These are phyloP conservation scores for Fraxinus latifolia DNA, from an alignment of 305 asterid genomes.

Conservation along the genomic window DNA sequence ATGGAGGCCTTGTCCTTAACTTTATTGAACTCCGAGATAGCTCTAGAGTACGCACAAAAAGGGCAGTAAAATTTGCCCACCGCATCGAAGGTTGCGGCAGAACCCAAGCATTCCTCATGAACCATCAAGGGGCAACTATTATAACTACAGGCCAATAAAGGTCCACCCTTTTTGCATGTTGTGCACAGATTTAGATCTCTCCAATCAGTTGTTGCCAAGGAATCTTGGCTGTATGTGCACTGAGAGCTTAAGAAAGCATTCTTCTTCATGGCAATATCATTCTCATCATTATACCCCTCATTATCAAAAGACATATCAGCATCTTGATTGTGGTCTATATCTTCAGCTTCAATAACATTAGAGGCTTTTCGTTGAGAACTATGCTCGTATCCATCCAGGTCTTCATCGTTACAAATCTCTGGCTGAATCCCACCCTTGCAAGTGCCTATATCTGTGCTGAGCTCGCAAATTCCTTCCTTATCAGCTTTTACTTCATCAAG, in stretches of 20 bases:
- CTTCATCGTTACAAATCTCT: constrained; percentile 5
- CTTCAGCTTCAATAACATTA: constrained; percentile 33
- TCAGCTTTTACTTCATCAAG: constrained; percentile 24
- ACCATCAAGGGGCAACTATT: constrained; percentile 52
- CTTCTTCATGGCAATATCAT: constrained; percentile 46
- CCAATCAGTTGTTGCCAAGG: constrained; percentile 38
- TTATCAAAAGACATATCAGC: constrained; percentile 31
- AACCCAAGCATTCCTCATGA: constrained; percentile 62
- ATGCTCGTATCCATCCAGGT: constrained; percentile 21
- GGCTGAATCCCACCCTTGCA: constrained; percentile 2
- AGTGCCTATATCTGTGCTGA: constrained; percentile 15
- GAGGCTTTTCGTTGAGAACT: constrained; percentile 28
- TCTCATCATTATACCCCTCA: constrained; percentile 50
- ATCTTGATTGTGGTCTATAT: constrained; percentile 19
- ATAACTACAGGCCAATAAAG: constrained; percentile 59
- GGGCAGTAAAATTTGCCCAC: constrained; percentile 67
- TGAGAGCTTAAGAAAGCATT: constrained; percentile 61
- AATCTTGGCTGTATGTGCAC: constrained; percentile 49
- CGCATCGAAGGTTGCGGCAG: constrained; percentile 42
- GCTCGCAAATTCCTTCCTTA: constrained; percentile 23
- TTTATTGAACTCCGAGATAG: constrained; percentile 45
- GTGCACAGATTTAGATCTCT: constrained; percentile 46
- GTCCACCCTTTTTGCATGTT: constrained; percentile 57
- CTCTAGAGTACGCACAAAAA: constrained; percentile 71
- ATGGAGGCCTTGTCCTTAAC: constrained; percentile 46